Conservation (phyloP, 169 alveolate genomes). For the Cryptosporidium sp. region DNA sequence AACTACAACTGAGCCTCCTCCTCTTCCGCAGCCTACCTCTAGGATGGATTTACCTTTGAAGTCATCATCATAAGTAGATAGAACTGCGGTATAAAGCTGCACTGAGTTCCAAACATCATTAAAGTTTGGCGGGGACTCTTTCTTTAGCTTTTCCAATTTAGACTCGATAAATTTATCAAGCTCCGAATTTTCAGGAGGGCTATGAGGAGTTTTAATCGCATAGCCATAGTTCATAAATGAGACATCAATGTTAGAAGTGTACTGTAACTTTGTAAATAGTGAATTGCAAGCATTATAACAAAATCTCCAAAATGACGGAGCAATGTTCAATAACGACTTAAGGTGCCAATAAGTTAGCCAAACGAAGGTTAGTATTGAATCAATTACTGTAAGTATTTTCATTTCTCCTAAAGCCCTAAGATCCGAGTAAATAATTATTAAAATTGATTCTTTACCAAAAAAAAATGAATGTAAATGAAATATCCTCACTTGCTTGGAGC, state of each 20-base stretch:
- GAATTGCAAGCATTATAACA: constrained; percentile 66
- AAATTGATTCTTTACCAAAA: neutral
- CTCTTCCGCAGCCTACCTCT: constrained; percentile 75
- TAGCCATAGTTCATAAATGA: constrained; percentile 75
- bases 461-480: neutral
- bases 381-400: constrained; percentile 25
- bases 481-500: constrained; percentile 7
- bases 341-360: constrained; percentile 72
- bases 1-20: constrained; percentile 73
- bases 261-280: constrained; percentile 53
- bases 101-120: constrained; percentile 74
- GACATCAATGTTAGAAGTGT: constrained; percentile 57
- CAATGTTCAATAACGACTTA: constrained; percentile 56
- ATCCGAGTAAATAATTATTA: neutral
- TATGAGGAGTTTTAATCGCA: constrained; percentile 58
- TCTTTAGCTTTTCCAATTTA: constrained; percentile 49
- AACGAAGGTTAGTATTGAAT: constrained; percentile 25
- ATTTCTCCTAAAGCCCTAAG: neutral
- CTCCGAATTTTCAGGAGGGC: constrained; percentile 70
- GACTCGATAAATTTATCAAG: constrained; percentile 59
- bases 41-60: constrained; percentile 49
- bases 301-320: constrained; percentile 68
- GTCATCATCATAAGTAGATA: constrained; percentile 65
- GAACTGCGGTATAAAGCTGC: constrained; percentile 59
- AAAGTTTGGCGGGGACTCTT: constrained; percentile 60